Conservation (phyloP, 768 basidiomycete genomes). For the Hemileccinum rubropunctum region DNA sequence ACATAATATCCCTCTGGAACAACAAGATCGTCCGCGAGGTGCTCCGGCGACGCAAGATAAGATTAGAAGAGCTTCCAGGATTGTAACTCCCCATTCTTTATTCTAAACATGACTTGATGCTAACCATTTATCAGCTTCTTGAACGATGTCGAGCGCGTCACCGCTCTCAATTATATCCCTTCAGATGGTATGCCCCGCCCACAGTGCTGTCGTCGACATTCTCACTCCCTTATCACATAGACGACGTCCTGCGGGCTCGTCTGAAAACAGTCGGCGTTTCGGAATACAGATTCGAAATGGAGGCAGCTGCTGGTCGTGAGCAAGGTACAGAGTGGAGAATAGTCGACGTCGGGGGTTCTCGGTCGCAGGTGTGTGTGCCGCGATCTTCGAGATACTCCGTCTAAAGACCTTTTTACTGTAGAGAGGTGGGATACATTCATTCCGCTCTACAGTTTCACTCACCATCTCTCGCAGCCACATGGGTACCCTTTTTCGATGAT, state of each 20-base stretch:
- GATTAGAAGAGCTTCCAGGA: slow-evolving; percentile 50
- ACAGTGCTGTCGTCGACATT: not conserved
- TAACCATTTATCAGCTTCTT: slow-evolving; percentile 37
- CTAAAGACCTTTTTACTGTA: slow-evolving; percentile 16
- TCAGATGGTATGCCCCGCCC: slow-evolving; percentile 38
- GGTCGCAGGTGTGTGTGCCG: slow-evolving; percentile 42
- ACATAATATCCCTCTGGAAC: slow-evolving; percentile 46
- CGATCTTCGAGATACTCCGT: not conserved
- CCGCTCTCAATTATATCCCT: slow-evolving; percentile 42
- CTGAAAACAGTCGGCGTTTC: slow-evolving; percentile 71
- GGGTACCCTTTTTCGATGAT: slow-evolving; percentile 57
- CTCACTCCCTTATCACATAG: slow-evolving; percentile 26
- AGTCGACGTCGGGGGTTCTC: slow-evolving; percentile 52
- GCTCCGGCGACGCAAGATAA: slow-evolving; percentile 41
- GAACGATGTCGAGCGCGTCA: slow-evolving; percentile 50
- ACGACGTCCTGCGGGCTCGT: slow-evolving; percentile 51
- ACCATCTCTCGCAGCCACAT: slow-evolving; percentile 36
- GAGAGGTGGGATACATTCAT: slow-evolving; percentile 31
- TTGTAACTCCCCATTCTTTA: slow-evolving; percentile 35
- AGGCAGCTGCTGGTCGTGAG: slow-evolving; percentile 48
- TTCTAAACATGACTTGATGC: not conserved
- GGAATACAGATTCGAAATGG: slow-evolving; percentile 84
- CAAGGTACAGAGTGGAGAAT: slow-evolving; percentile 54
- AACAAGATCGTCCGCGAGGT: slow-evolving; percentile 43
- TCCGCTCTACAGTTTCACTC: slow-evolving; percentile 7